Base-by-base conservation (phyloP, 177 flowering plant species). In the Tripterygium wilfordii region DNA sequence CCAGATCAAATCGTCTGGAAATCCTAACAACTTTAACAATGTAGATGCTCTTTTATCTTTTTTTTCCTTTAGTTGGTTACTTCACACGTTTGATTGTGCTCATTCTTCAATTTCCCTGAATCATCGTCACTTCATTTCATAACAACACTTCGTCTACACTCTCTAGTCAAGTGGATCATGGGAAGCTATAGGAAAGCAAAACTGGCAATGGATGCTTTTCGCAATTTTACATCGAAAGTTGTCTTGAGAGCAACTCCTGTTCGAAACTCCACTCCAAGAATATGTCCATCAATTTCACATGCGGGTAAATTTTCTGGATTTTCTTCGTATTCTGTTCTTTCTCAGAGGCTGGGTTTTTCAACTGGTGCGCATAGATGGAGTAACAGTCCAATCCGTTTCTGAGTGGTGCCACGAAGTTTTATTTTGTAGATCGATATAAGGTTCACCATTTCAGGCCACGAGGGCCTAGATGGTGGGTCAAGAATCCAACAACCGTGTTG, bases 361-460 rank as follows among this genome's bases (percentile, higher is more conserved):
- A 29, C 19, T 30, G 57, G 40, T 10, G 20, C 21, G 1, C 59
- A 35, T 4, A 51, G 48, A 17, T 56, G 27, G 16, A 37, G 26
- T 1, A 48, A 20, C 16, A 43, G 26, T 33, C 45, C 56, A 43
- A 30, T 33, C 45, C 56, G 8, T 66, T 69, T 51, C 19, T 48
- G 1, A 56, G 12, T 20, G 56, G 36, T 7, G 68, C 68, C 1
- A 68, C 51, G 64, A 68, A 95, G 44, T 71, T 24, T 51, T 92
- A 86, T 60, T 76, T 77, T 31, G 85, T 75, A 0, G 97, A 89
- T 64, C 57, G 82, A 1, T 15, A 63, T 23, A 68, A 58, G 3
- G 75, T 89, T 28, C 69, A 61, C 10, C 96, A 92, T 58, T 86
- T 92, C 18, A 60, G 29, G 64, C 82, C 74, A 0, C 64, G 96